Percentiles rank a stretch among this genome's conserved stretches.
Evolutionary conservation across 768 basidiomycete genomes (phyloP).

Genomic region (Rhodotorula kratochvilovae): DNA sequence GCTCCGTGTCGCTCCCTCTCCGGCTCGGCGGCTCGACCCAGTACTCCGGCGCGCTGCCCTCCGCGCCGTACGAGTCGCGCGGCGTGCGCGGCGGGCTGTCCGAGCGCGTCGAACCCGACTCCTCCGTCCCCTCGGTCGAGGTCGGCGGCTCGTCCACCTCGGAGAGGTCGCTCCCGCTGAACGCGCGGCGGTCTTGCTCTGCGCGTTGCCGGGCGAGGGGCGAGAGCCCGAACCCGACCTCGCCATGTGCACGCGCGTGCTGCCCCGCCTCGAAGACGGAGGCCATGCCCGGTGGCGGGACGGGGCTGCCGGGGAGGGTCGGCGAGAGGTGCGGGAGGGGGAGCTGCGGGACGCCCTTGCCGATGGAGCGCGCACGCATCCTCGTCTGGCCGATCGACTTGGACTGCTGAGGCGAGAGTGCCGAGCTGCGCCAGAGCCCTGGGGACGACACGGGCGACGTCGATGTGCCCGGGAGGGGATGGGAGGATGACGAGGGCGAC

Average conservation of each 20-base stretch:
- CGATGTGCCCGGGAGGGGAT: neutral
- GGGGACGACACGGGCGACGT: neutral
- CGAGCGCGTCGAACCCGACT: slow-evolving; percentile 23
- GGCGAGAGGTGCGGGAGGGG: slow-evolving; percentile 14
- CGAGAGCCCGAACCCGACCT: neutral
- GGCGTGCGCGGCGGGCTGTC: slow-evolving; percentile 21
- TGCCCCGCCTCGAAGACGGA: neutral
- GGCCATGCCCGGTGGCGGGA: slow-evolving; percentile 1
- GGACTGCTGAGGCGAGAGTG: slow-evolving; percentile 9
- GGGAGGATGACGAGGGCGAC: neutral
- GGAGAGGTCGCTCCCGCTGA: neutral
- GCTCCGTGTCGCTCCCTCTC: slow-evolving; percentile 16
- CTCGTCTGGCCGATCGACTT: slow-evolving; percentile 11
- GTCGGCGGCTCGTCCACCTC: neutral
- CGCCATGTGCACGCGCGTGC: too few relatives aligned
- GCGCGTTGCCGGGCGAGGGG: neutral
- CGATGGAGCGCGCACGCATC: slow-evolving; percentile 27
- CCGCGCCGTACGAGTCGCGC: neutral
- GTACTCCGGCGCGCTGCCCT: neutral
- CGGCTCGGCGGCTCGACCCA: slow-evolving; percentile 15
- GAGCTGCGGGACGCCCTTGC: slow-evolving; percentile 11
- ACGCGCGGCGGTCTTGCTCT: neutral
- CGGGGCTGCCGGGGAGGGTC: slow-evolving; percentile 25
- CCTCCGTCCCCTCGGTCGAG: slow-evolving; percentile 13
- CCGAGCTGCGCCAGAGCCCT: slow-evolving; percentile 1